Percentiles rank a stretch among this genome's conserved stretches.
Evolutionary conservation across 306 rosid genomes (phyloP).

Genomic region (Prunus fruticosa): DNA sequence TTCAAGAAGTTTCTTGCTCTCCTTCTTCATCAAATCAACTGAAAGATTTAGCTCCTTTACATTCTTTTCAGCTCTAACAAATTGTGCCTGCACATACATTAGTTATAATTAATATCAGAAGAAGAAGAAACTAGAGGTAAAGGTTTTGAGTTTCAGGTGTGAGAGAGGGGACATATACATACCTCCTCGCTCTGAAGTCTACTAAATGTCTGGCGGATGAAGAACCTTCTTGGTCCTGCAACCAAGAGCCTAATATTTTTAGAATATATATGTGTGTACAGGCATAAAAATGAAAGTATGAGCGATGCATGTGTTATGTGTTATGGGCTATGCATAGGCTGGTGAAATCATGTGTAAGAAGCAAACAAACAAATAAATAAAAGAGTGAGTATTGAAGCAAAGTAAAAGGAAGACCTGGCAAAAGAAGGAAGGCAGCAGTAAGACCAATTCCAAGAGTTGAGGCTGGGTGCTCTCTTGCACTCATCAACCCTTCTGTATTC

Average conservation of each 20-base stretch:
- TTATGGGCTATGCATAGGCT: not conserved
- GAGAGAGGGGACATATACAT: conserved; percentile 13
- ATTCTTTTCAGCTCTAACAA: conserved; percentile 68
- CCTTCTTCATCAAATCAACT: conserved; percentile 73
- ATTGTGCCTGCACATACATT: conserved; percentile 49
- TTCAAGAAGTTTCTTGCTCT: conserved; percentile 77
- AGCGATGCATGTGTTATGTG: not conserved
- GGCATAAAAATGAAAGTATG: no score
- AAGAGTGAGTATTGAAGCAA: not conserved
- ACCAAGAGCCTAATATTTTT: conserved; percentile 5
- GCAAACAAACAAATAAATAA: not conserved
- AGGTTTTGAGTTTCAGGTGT: not conserved
- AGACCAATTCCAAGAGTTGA: conserved; percentile 52
- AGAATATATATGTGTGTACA: no score
- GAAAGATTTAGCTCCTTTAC: conserved; percentile 72
- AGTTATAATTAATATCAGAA: not conserved
- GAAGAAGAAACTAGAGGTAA: conserved; percentile 11
- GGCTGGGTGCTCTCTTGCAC: conserved; percentile 62
- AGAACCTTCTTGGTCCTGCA: conserved; percentile 85
- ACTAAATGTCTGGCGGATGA: conserved; percentile 78
- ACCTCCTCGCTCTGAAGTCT: conserved; percentile 91
- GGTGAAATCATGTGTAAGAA: not conserved
- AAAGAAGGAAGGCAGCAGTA: conserved; percentile 54
- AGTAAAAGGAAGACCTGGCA: conserved; percentile 53
- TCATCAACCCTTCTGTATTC: conserved; percentile 52